phyloP scores from a whole-genome alignment of 1,284 basidiomycete genomes.

The Schizophyllum amplum region DNA sequence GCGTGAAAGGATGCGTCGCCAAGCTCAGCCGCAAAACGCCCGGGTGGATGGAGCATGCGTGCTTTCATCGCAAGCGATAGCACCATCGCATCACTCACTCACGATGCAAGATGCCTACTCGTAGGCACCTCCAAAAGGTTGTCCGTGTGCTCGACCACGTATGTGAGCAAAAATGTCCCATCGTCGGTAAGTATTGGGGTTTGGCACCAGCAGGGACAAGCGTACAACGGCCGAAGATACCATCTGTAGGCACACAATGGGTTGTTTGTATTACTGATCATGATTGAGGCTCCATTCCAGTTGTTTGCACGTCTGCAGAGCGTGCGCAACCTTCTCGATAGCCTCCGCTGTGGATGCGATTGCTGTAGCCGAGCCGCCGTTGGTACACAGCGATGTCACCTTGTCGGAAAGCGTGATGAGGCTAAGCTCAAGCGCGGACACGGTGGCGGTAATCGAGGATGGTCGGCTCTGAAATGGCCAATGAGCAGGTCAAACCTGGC shows the following conservation, averaged over 20 bases:
- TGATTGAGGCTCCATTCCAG: slow-evolving; percentile 30
- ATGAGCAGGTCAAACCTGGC: slow-evolving; percentile 18
- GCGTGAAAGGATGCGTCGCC: not conserved
- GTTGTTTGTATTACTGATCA: not conserved
- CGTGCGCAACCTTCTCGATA: slow-evolving; percentile 56
- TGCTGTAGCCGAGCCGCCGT: slow-evolving; percentile 34
- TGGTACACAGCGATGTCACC: slow-evolving; percentile 35
- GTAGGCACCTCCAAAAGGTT: too few species aligned
- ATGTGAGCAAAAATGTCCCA: too few species aligned
- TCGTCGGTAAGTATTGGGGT: too few species aligned
- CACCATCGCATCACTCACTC: not conserved
- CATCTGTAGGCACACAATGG: not conserved
- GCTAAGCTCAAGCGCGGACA: slow-evolving; percentile 44
- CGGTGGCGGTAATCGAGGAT: slow-evolving; percentile 19
- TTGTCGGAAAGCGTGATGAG: slow-evolving; percentile 45
- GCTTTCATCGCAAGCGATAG: not conserved
- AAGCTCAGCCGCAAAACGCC: not conserved
- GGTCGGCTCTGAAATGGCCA: not conserved
- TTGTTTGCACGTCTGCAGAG: slow-evolving; percentile 50
- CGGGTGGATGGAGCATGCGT: not conserved
- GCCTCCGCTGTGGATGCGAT: slow-evolving; percentile 63
- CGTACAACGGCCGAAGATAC: too few species aligned
- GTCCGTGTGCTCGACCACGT: too few species aligned
- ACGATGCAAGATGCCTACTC: not conserved
- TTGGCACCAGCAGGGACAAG: too few species aligned